Evolutionary conservation across 345 rosid genomes (phyloP).

Genomic region (Mercurialis annua): DNA sequence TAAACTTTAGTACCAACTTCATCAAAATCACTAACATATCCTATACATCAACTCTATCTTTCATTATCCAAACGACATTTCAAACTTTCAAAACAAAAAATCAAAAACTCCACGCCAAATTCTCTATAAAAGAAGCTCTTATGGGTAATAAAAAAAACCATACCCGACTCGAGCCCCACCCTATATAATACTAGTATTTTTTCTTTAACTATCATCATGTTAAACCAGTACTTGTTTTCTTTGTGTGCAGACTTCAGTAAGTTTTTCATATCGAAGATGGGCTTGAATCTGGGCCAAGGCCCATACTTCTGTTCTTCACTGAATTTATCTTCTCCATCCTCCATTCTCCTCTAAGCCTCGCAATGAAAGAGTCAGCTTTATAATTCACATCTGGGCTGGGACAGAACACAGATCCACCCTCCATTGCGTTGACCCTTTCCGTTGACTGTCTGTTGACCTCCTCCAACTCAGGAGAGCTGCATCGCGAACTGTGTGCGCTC

Average conservation of each 20-base stretch:
- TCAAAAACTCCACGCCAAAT: not conserved
- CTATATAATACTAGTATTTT: not conserved
- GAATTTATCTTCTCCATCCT: constrained; percentile 73
- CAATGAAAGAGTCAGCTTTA: constrained; percentile 83
- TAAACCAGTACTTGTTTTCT: not conserved
- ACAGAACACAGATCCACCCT: constrained; percentile 39
- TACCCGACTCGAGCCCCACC: constrained; percentile 7
- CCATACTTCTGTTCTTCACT: constrained; percentile 36
- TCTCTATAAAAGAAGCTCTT: constrained; percentile 3
- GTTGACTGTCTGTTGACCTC: constrained; percentile 28
- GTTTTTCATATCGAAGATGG: constrained; percentile 3
- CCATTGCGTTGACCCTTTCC: constrained; percentile 24
- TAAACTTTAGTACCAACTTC: not conserved
- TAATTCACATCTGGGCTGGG: constrained; percentile 86
- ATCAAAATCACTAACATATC: not conserved
- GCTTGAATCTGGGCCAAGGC: constrained; percentile 17
- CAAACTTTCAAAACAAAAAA: not conserved
- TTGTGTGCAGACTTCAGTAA: not conserved
- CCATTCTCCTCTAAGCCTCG: constrained; percentile 74
- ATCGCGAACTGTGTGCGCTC: constrained; percentile 55
- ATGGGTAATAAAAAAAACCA: constrained; percentile 13
- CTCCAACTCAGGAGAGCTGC: constrained; percentile 61
- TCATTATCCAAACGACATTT: not conserved
- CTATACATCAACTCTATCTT: not conserved
- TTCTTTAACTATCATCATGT: not conserved